A percentile compares a stretch with the other conserved stretches of the same genome.
Evolutionary conservation across 768 basidiomycete genomes (phyloP).

Genomic region (Psilocybe azurescens): DNA sequence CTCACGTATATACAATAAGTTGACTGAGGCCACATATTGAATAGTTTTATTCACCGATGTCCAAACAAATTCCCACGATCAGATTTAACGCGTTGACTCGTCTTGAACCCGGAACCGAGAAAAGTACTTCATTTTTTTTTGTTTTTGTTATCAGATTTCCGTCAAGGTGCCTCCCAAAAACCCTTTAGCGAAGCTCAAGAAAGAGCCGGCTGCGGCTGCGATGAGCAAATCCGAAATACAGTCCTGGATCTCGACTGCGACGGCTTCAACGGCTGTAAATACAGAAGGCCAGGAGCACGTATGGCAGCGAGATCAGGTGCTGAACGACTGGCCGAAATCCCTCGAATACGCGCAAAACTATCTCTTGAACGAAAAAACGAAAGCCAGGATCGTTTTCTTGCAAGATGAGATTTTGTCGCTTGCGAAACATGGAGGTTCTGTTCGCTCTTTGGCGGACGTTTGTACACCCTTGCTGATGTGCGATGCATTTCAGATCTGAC

Average conservation of each 20-base stretch:
- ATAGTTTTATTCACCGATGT: background rate
- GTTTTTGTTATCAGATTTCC: conserved; percentile 8
- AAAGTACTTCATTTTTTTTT: conserved; percentile 1
- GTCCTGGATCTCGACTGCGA: conserved; percentile 65
- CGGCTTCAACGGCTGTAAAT: conserved; percentile 29
- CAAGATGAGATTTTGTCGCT: conserved; percentile 64
- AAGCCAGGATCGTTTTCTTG: conserved; percentile 60
- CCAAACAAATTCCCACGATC: conserved; percentile 12
- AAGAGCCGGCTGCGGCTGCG: conserved; percentile 41
- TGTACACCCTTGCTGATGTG: conserved; percentile 13
- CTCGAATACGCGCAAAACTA: conserved; percentile 56
- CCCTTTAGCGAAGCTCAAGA: conserved; percentile 55
- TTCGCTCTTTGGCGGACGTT: background rate
- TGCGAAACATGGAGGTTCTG: conserved; percentile 61
- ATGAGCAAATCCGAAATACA: conserved; percentile 62
- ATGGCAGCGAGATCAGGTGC: conserved; percentile 61
- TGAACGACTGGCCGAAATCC: conserved; percentile 60
- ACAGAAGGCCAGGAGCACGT: conserved; percentile 34
- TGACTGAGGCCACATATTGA: too few species aligned
- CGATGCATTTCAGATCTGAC: conserved; percentile 53
- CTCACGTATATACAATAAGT: too few species aligned
- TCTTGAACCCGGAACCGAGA: background rate
- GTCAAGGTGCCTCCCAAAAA: conserved; percentile 34
- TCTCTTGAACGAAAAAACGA: conserved; percentile 59
- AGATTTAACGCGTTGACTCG: background rate